Conservation (phyloP, 805 yeast species). For the Metschnikowia bowlesiae region DNA sequence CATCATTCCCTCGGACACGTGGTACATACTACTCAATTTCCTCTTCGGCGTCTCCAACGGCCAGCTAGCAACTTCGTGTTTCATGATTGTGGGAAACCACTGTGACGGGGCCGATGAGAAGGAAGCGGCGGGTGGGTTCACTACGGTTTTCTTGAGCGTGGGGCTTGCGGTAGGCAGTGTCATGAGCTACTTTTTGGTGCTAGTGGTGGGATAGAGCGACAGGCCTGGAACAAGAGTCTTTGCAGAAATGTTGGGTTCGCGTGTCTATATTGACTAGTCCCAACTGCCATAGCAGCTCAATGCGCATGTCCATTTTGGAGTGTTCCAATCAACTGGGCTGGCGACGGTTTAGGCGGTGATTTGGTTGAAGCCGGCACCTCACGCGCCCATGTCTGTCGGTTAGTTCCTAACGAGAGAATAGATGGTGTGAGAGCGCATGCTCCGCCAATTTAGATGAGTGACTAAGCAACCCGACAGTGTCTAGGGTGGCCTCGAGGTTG, state of each 20-base stretch:
- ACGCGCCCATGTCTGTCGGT: too few relatives aligned
- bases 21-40: slow-evolving; percentile 69
- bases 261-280: background rate
- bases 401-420: too few relatives aligned
- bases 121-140: slow-evolving; percentile 93
- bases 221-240: background rate
- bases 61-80: slow-evolving; percentile 72
- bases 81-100: slow-evolving; percentile 66
- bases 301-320: too few relatives aligned
- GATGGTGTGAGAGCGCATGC: too few relatives aligned
- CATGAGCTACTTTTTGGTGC: slow-evolving; percentile 63
- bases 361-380: too few relatives aligned
- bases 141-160: slow-evolving; percentile 69
- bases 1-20: slow-evolving; percentile 50
- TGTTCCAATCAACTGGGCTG: too few relatives aligned
- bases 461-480: too few relatives aligned
- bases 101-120: slow-evolving; percentile 62
- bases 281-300: background rate
- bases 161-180: slow-evolving; percentile 81
- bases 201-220: slow-evolving; percentile 17
- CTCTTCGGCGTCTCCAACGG: slow-evolving; percentile 86
- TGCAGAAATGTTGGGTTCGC: background rate
- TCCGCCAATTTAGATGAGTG: too few relatives aligned
- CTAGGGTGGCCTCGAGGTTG: too few relatives aligned
- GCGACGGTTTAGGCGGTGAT: too few relatives aligned